Percentiles rank a stretch among this genome's conserved stretches.
phyloP scores from a whole-genome alignment of 306 rosid species.

The Casuarina cunninghamiana region DNA sequence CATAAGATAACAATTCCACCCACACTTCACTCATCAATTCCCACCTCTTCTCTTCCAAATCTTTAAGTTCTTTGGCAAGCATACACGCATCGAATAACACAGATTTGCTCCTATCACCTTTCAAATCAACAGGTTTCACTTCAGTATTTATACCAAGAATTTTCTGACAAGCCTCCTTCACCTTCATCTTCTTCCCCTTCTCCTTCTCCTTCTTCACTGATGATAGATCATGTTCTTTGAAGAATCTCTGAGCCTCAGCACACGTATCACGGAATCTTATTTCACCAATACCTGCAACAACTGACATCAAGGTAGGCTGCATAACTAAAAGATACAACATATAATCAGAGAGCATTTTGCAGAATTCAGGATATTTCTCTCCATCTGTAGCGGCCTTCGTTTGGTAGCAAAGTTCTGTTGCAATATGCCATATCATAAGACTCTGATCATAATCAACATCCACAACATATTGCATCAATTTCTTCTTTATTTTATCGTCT shows the following conservation, averaged over 20 bases:
- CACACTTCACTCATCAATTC: neutral
- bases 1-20: constrained; percentile 4
- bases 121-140: neutral
- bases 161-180: too few species aligned
- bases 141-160: neutral
- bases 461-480: neutral
- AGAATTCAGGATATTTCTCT: neutral
- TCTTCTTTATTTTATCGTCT: neutral
- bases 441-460: constrained; percentile 17
- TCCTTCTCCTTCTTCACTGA: too few species aligned
- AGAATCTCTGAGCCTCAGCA: constrained; percentile 7
- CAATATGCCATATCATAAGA: constrained; percentile 29
- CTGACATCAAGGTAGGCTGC: constrained; percentile 37
- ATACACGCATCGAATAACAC: neutral
- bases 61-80: neutral
- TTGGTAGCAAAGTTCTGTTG: constrained; percentile 22
- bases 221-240: neutral
- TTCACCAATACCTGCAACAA: constrained; percentile 31
- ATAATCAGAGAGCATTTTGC: constrained; percentile 40
- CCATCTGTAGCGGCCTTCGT: too few species aligned
- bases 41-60: neutral
- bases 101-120: constrained; percentile 22
- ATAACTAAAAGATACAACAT: constrained; percentile 41
- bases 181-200: too few species aligned
- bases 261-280: constrained; percentile 30